Conservation (phyloP, 2,329 filamentous ascomycete genomes). For the Botryotinia calthae region DNA sequence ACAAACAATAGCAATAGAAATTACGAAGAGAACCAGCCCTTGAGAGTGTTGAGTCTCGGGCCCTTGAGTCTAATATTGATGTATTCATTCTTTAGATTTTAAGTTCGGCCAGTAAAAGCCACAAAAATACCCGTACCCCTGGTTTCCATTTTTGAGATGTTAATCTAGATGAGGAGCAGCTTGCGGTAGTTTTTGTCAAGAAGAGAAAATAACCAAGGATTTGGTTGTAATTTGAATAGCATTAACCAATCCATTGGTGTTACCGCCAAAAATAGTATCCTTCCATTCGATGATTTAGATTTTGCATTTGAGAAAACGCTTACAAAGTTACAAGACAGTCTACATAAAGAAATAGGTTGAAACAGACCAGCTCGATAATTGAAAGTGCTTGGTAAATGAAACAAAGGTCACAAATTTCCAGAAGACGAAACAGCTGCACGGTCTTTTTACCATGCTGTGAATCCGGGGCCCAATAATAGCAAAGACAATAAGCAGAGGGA, state of each 20-base stretch:
- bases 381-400: background rate
- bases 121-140: background rate
- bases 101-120: background rate
- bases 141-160: background rate
- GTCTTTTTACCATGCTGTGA: background rate
- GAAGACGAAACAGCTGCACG: conserved; percentile 4
- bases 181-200: background rate
- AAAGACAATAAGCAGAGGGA: background rate
- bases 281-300: background rate
- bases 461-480: background rate
- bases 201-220: background rate
- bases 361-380: background rate
- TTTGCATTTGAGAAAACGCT: background rate
- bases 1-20: background rate
- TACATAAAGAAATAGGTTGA: background rate
- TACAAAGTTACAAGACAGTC: background rate
- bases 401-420: background rate
- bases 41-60: background rate
- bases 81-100: background rate
- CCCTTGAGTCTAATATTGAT: background rate
- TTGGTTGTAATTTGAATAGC: background rate
- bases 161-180: conserved; percentile 3
- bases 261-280: background rate
- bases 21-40: conserved; percentile 14
- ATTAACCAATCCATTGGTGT: background rate